Base-by-base conservation (phyloP, 352 stramenopile genomes). In the Pythium aristosporum region DNA sequence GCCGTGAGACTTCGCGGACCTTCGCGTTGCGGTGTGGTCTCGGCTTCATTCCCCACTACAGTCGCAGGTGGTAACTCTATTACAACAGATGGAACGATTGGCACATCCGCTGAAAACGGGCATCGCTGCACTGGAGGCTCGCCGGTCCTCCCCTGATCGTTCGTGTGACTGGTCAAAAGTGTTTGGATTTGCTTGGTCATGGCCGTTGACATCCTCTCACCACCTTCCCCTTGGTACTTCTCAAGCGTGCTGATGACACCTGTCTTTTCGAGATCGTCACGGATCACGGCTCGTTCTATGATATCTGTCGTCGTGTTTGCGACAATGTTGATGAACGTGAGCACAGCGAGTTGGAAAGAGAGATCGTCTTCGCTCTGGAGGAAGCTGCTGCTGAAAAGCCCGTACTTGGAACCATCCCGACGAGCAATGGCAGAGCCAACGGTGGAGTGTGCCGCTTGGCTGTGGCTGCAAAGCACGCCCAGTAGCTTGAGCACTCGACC, bases 291-390 rank as follows among this genome's bases (percentile, higher is more conserved):
- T 16, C 75, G 67, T 25, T 79, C 68, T 0, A 64, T 62, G n/a
- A 39, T 39, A 13, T 74, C 63, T 0, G 70, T 50, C 12, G 69
- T 82, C 25, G 63, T 69, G 43, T 72, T 73, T 20, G 89, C 25
- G 5, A 89, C 54, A 0, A 55, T 50, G 47, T 85, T 85, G 20
- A 89, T 12, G 36, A 91, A 89, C 43, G 69, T 76, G 11, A 88
- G 20, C 0, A 76, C 64, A 11, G 65, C 70, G 30, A 75, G 41
- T 37, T 76, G 68, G 34, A 72, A 58, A n/a, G 32, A 63, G 7
- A 12, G 15, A 28, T 87, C 74, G 3, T 44, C 56, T 16, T 68
- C 47, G 42, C 62, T 75, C 8, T 74, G 55, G 5, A 61, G 32
- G 23, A 86, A 67, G 25, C 66, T 63, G 12, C 48, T 66, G 12